Evolutionary conservation across 768 basidiomycete genomes (phyloP).

Genomic region (Tricholoma sp.): DNA sequence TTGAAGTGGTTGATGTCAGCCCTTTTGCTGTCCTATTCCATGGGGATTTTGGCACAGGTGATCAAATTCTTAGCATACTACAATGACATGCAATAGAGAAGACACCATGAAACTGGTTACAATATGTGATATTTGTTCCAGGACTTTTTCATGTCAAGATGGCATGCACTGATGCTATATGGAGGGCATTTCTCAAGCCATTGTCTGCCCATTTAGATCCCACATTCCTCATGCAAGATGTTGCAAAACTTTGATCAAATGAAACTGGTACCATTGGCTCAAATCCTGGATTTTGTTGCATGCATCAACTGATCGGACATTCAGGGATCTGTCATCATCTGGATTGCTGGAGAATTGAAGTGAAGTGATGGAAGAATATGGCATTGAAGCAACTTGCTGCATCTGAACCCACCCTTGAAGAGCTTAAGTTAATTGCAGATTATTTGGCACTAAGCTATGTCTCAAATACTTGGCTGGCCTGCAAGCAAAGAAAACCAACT

Average conservation of each 20-base stretch:
- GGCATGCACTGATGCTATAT: too few species aligned
- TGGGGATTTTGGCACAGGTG: slow-evolving; percentile 2
- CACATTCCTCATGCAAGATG: slow-evolving; percentile 15
- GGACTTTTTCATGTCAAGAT: too few species aligned
- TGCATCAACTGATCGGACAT: slow-evolving; percentile 21
- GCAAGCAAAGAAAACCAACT: not conserved
- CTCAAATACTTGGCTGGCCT: slow-evolving; percentile 5
- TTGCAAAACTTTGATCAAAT: slow-evolving; percentile 16
- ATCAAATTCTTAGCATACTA: not conserved
- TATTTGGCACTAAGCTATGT: slow-evolving; percentile 16
- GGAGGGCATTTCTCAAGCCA: too few species aligned
- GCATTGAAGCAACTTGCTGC: slow-evolving; percentile 19
- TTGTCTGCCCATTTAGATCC: slow-evolving; percentile 8
- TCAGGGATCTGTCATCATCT: too few species aligned
- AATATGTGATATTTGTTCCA: too few species aligned
- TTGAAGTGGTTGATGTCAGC: not conserved
- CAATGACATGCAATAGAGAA: slow-evolving; percentile 7
- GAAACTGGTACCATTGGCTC: slow-evolving; percentile 21
- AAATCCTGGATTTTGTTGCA: slow-evolving; percentile 26
- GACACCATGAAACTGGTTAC: slow-evolving; percentile 11
- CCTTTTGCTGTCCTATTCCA: not conserved
- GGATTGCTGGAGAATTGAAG: too few species aligned
- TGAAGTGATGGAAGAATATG: slow-evolving; percentile 2
- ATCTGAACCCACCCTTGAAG: slow-evolving; percentile 18
- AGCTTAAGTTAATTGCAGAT: slow-evolving; percentile 18